These are phyloP conservation scores for Sphaerosporella brunnea DNA, from an alignment of 495 filamentous ascomycete genomes.

Conservation along the genomic window DNA sequence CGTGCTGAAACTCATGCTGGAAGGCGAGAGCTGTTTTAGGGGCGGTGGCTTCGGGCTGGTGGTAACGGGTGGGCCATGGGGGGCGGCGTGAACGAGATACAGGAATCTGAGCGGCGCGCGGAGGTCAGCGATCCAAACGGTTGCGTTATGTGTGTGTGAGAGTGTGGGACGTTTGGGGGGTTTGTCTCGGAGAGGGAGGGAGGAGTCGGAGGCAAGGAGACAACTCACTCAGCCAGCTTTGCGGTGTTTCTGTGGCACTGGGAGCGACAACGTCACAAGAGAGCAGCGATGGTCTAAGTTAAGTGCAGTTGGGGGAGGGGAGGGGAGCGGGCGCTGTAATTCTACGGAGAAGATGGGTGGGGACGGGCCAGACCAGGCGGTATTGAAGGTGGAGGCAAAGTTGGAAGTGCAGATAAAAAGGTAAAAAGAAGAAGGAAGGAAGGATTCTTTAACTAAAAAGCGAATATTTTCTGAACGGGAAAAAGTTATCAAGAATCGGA, in stretches of 20 bases:
- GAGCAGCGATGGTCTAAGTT: no score
- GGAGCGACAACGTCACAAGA: slow-evolving; percentile 2
- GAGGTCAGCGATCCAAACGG: background rate
- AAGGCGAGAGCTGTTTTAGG: slow-evolving; percentile 16
- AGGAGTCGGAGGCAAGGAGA: no score
- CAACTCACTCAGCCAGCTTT: slow-evolving; percentile 11
- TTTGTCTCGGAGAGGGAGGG: background rate
- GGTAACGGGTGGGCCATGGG: slow-evolving; percentile 17
- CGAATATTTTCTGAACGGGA: no score
- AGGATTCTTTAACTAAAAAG: no score
- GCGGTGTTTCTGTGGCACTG: slow-evolving; percentile 3
- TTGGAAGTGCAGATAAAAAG: no score
- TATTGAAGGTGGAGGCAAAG: no score
- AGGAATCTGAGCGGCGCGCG: slow-evolving; percentile 13
- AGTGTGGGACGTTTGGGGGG: background rate
- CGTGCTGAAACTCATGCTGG: slow-evolving; percentile 17
- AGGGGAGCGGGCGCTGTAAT: no score
- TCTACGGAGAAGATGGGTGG: no score
- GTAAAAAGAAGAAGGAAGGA: no score
- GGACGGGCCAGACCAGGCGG: no score
- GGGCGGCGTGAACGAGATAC: slow-evolving; percentile 21
- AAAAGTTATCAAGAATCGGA: no score
- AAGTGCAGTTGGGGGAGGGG: no score
- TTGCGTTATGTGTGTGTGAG: background rate
- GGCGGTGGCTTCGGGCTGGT: slow-evolving; percentile 12